Conservation (phyloP, 805 yeast genomes). For the Torulaspora microellipsoides region DNA sequence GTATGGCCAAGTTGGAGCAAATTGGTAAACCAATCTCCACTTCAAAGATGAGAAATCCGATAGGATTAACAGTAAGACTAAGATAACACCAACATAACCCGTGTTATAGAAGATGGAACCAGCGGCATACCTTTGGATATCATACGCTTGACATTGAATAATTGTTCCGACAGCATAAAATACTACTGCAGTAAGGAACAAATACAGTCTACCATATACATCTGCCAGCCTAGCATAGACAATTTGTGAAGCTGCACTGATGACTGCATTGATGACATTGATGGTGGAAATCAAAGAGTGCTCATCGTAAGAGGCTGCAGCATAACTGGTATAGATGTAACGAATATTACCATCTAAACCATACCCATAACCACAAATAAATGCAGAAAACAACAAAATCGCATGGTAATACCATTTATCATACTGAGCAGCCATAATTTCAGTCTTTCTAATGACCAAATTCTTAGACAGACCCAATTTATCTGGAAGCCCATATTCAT, state of each 20-base stretch:
- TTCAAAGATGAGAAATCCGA: slow-evolving; percentile 66
- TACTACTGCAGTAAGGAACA: slow-evolving; percentile 43
- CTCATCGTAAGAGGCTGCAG: slow-evolving; percentile 44
- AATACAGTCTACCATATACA: slow-evolving; percentile 50
- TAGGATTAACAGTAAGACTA: slow-evolving; percentile 51
- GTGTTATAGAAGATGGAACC: slow-evolving; percentile 46
- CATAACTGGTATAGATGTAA: slow-evolving; percentile 47
- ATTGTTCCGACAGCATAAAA: slow-evolving; percentile 54
- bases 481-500: slow-evolving; percentile 1
- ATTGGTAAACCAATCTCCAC: slow-evolving; percentile 64
- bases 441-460: slow-evolving; percentile 47
- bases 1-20: slow-evolving; percentile 65
- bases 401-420: slow-evolving; percentile 33
- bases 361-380: slow-evolving; percentile 51
- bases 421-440: slow-evolving; percentile 46
- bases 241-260: slow-evolving; percentile 55
- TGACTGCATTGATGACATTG: slow-evolving; percentile 46
- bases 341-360: slow-evolving; percentile 50
- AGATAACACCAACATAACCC: slow-evolving; percentile 62
- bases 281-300: slow-evolving; percentile 52
- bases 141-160: slow-evolving; percentile 51
- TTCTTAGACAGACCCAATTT: slow-evolving; percentile 26
- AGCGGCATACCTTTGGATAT: slow-evolving; percentile 50
- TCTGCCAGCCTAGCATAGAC: slow-evolving; percentile 54
- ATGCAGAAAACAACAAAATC: slow-evolving; percentile 42